These are phyloP conservation scores for Amanita inopinata DNA, from an alignment of 768 basidiomycete genomes.

Conservation along the genomic window DNA sequence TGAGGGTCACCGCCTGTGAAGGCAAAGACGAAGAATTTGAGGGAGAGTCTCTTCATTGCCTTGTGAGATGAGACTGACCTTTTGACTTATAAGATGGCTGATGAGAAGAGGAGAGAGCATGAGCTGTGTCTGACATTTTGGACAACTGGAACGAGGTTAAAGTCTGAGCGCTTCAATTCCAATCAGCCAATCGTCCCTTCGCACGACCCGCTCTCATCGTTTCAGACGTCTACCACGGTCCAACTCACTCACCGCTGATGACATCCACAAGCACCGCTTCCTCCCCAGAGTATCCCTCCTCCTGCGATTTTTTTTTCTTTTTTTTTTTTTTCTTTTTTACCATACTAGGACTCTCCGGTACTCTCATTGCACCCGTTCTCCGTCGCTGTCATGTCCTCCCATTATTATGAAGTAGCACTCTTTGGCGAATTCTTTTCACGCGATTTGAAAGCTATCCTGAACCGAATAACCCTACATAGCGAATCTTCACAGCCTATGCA, in stretches of 20 bases:
- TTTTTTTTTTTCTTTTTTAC: no score
- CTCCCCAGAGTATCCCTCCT: not conserved
- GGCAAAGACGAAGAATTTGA: constrained; percentile 18
- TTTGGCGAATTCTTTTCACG: constrained; percentile 75
- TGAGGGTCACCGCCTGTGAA: constrained; percentile 20
- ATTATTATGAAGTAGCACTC: constrained; percentile 73
- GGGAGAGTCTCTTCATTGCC: constrained; percentile 23
- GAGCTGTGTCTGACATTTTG: constrained; percentile 4
- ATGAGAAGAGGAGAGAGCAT: not conserved
- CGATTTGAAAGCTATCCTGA: constrained; percentile 68
- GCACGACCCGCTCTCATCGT: not conserved
- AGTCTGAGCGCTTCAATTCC: not conserved
- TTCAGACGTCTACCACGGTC: no score
- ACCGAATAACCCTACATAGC: constrained; percentile 73
- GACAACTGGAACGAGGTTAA: not conserved
- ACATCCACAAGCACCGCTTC: no score
- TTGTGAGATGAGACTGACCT: constrained; percentile 13
- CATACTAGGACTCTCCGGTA: no score
- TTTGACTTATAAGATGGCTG: not conserved
- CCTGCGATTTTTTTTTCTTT: no score
- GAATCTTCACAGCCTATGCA: constrained; percentile 71
- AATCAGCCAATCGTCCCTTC: not conserved
- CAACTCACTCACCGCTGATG: no score
- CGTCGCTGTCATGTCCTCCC: constrained; percentile 36
- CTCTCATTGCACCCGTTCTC: no score